Evolutionary conservation across 345 rosid species (phyloP), one percentile per base, ranked within the genome.

Genomic region (Aquilaria sinensis): DNA sequence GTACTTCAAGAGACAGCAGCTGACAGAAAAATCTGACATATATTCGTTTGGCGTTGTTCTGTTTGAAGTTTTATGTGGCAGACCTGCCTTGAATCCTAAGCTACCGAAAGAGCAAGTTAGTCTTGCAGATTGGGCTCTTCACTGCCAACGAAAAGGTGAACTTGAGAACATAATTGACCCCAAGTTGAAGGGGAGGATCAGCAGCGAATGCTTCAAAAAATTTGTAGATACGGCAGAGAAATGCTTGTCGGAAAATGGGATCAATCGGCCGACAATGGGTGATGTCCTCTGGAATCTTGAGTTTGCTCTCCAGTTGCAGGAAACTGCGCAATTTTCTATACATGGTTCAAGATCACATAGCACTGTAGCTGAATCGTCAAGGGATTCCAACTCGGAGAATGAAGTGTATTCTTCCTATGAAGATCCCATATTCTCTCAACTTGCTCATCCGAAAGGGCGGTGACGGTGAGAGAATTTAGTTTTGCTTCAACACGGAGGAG

Each of bases 11-110:
- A 77, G 92, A 62, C 97, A 88, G 33, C 92, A 86, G 53, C n/a
- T 94, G 60, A 94, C 91, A 0, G 97, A 94, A 64, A 90, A 94
- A 70, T 90, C 96, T 0, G 91, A 90, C 54, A 83, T 90, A 9
- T 94, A 90, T 76, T 90, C 97, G 2, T 94, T 94, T 4, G 99
- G 94, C 37, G 93, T 94, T 9, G 96, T 94, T 47, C 78, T 90
- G 0, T 88, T 90, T 47, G 99, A 94, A 71, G 83, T 70, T 13
- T 53, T 87, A 47, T 90, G 88, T 16, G 89, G 86, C 33, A 81
- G 96, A 31, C 91, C 96, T 5, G 97, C 91, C 1, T 61, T 90
- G 13, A 80, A 85, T 66, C 85, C 91, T 2, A 82, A 56, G 70
- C 84, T 90, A 30, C 80, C 93, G 0, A 82, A 86, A 53, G 91